phyloP scores from a whole-genome alignment of 192 early-diverging fungal species.

The Coemansia sp. region DNA sequence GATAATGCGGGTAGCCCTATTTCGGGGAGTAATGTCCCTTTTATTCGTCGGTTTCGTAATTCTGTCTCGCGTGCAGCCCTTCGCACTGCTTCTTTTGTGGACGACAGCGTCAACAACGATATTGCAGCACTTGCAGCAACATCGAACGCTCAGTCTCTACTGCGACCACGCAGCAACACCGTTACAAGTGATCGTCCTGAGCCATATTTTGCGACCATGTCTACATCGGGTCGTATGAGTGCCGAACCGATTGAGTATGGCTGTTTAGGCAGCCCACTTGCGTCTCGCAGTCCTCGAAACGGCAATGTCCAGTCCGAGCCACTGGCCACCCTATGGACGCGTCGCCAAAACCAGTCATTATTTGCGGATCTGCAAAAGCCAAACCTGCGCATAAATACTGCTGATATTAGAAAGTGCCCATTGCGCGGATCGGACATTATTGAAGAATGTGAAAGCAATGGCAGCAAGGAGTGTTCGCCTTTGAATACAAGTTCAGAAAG shows the following conservation, averaged over 20 bases:
- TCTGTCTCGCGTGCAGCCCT: conserved; percentile 21
- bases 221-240: not conserved
- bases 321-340: no score
- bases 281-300: no score
- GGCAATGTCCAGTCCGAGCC: no score
- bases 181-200: not conserved
- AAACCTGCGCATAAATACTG: not conserved
- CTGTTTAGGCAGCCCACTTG: no score
- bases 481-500: no score
- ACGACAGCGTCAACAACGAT: conserved; percentile 25
- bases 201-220: not conserved
- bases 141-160: not conserved
- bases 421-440: conserved; percentile 18
- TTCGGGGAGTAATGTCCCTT: conserved; percentile 1
- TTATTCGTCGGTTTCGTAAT: conserved; percentile 17
- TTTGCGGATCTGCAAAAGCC: no score
- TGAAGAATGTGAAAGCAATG: conserved; percentile 15
- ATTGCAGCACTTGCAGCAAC: conserved; percentile 16
- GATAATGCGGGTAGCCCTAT: not conserved
- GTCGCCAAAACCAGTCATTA: no score
- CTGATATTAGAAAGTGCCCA: not conserved
- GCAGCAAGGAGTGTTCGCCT: no score
- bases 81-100: conserved; percentile 27
- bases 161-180: conserved; percentile 8
- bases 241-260: not conserved